Percentiles rank a stretch among this genome's conserved stretches.
phyloP scores from a whole-genome alignment of 805 yeast genomes.

The Teunomyces atbi region DNA sequence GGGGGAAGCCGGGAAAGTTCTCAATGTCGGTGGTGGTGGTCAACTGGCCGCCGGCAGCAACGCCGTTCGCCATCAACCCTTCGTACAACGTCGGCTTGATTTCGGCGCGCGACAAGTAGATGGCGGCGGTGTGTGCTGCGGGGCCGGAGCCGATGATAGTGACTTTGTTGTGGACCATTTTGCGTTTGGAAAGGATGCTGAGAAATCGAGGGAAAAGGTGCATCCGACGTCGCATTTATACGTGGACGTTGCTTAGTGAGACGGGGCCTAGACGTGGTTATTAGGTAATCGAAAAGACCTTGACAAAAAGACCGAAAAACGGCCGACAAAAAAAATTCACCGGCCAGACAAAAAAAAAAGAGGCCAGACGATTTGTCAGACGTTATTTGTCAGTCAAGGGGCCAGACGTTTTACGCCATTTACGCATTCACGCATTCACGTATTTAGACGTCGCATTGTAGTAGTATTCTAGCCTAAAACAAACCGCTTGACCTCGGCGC shows the following conservation, averaged over 20 bases:
- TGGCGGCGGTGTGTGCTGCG: constrained; percentile 99
- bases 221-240: constrained; percentile 3
- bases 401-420: too few relatives aligned
- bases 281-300: too few relatives aligned
- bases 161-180: constrained; percentile 81
- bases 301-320: too few relatives aligned
- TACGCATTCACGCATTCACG: too few relatives aligned
- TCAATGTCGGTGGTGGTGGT: constrained; percentile 99
- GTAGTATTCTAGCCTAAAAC: too few relatives aligned
- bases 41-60: constrained; percentile 98
- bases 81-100: constrained; percentile 90
- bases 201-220: neutral
- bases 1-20: constrained; percentile 98
- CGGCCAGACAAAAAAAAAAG: too few relatives aligned
- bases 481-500: constrained; percentile 40
- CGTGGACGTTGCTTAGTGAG: neutral
- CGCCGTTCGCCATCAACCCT: constrained; percentile 95
- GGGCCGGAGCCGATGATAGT: constrained; percentile 97
- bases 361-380: too few relatives aligned
- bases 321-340: too few relatives aligned
- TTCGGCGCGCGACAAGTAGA: constrained; percentile 95
- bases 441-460: too few relatives aligned
- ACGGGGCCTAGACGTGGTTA: neutral
- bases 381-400: too few relatives aligned
- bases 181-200: neutral